Conservation (phyloP, 2,329 filamentous ascomycete genomes). For the Cyanodermella asteris region DNA sequence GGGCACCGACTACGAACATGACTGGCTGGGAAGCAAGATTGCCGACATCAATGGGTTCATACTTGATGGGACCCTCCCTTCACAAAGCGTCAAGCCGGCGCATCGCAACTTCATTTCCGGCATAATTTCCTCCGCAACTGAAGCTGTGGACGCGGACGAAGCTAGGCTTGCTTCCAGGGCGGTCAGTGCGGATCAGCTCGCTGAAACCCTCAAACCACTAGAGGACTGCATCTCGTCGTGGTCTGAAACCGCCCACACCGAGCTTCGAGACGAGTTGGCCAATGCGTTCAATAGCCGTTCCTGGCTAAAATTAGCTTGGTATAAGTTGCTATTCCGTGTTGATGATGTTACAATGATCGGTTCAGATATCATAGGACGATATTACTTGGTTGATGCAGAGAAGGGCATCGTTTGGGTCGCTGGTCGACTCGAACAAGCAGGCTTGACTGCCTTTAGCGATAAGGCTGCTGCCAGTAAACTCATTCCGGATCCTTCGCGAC, state of each 20-base stretch:
- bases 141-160: no score
- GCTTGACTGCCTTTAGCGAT: conserved; percentile 26
- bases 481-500: conserved; percentile 4
- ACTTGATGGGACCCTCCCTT: no score
- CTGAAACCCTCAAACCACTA: no score
- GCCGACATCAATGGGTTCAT: no score
- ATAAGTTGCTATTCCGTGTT: conserved; percentile 86
- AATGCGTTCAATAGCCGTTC: conserved; percentile 50
- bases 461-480: conserved; percentile 3
- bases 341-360: conserved; percentile 77
- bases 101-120: no score
- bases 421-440: conserved; percentile 49
- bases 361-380: conserved; percentile 51
- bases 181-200: no score
- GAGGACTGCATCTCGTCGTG: conserved; percentile 41
- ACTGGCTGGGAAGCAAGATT: conserved; percentile 54
- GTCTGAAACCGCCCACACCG: conserved; percentile 61
- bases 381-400: conserved; percentile 61
- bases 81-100: conserved; percentile 48
- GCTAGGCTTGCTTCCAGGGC: no score
- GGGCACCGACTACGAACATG: conserved; percentile 47
- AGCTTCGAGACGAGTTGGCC: conserved; percentile 62
- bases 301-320: conserved; percentile 74
- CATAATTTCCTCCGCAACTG: no score
- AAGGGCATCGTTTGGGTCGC: conserved; percentile 63